Percentiles rank a stretch among this genome's conserved stretches.
Evolutionary conservation across 208 protist species (phyloP).

Genomic region (Trypanosoma mega): DNA sequence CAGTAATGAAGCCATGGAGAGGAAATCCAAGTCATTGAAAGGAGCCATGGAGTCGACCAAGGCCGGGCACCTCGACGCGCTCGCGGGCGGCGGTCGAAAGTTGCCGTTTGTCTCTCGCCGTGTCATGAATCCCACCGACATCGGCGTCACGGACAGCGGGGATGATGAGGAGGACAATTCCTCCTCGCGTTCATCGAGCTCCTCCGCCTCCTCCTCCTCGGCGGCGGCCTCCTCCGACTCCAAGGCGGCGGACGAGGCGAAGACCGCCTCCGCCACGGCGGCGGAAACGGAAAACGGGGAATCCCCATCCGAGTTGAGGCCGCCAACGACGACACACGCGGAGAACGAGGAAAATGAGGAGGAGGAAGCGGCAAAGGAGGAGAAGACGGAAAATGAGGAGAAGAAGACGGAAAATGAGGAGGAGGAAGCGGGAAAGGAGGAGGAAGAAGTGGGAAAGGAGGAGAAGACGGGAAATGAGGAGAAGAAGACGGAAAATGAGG

Average conservation of each 20-base stretch:
- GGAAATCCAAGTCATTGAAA: no score
- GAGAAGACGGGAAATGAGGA: constrained; percentile 19
- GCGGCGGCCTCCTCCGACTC: background rate
- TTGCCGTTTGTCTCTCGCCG: constrained; percentile 7
- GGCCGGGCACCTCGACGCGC: no score
- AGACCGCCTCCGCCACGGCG: no score
- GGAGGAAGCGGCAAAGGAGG: constrained; percentile 21
- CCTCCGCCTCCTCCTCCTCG: constrained; percentile 30
- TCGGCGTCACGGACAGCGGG: constrained; percentile 26
- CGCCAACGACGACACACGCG: no score
- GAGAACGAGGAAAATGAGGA: constrained; percentile 6
- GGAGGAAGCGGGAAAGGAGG: constrained; percentile 20
- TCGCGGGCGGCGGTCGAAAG: no score
- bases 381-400: constrained; percentile 20
- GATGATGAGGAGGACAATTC: constrained; percentile 5
- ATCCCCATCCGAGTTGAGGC: no score
- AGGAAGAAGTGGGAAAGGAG: constrained; percentile 29
- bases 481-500: constrained; percentile 13
- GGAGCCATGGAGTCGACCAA: no score
- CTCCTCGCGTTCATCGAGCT: constrained; percentile 11
- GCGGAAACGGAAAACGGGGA: background rate
- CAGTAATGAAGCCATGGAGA: no score
- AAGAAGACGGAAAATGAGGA: constrained; percentile 23
- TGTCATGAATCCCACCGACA: constrained; percentile 19
- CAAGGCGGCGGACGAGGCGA: background rate